Percentiles rank a stretch among this genome's conserved stretches.
Evolutionary conservation across 768 basidiomycete genomes (phyloP).

Genomic region (Russula compacta): DNA sequence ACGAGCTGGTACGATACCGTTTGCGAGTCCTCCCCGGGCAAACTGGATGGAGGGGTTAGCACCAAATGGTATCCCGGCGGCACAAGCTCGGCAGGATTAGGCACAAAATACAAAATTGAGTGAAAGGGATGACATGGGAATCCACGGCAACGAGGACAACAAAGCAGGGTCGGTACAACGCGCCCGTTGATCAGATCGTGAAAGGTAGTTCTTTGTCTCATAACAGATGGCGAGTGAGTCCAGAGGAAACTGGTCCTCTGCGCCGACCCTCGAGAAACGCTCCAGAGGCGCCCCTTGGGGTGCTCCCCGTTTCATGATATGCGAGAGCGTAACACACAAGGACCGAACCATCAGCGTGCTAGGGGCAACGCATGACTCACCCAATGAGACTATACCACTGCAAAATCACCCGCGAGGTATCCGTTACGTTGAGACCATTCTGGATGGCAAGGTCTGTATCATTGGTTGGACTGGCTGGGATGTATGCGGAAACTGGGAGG

Average conservation of each 20-base stretch:
- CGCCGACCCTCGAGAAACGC: background rate
- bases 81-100: background rate
- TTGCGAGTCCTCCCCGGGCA: conserved; percentile 40
- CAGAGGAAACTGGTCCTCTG: background rate
- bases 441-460: conserved; percentile 38
- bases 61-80: background rate
- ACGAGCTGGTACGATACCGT: conserved; percentile 54
- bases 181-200: background rate
- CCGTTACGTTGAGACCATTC: conserved; percentile 43
- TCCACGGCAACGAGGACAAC: background rate
- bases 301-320: no score
- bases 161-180: background rate
- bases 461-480: conserved; percentile 69
- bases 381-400: conserved; percentile 49
- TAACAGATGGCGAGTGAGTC: background rate
- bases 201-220: background rate
- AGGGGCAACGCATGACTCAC: background rate
- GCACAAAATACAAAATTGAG: background rate
- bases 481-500: conserved; percentile 37
- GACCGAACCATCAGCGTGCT: background rate
- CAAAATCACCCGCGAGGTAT: conserved; percentile 48
- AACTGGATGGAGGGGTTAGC: background rate
- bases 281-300: background rate
- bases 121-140: background rate
- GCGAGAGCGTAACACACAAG: no score